Evolutionary conservation across 805 yeast genomes (phyloP), one percentile per base, ranked within the genome.

Genomic region (Huiozyma sinensis): DNA sequence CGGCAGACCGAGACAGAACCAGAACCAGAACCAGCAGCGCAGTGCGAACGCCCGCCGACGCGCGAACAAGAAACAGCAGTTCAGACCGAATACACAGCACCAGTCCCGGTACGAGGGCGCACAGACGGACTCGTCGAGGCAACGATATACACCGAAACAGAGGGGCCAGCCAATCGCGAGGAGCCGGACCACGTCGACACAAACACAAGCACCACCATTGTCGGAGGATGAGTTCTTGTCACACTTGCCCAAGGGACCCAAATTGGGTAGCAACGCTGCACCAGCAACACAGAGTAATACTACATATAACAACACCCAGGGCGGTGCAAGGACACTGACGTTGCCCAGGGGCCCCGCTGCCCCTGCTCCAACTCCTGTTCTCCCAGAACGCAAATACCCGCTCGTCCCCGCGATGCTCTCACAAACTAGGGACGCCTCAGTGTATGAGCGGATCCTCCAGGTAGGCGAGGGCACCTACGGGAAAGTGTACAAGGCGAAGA

Each of bases 391-490:
- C 27, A 24, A 17, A 36, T 41, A 41, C 12, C 43, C 43, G 4
- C 36, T 7, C 8, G 12, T 17, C 32, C 43, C 30, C n/a, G 28
- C 43, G 36, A 36, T 33, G 27, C 11, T 41, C 11, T 24, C 33
- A 24, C 31, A 31, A 31, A 33, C 31, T 7, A 36, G 39, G 28
- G 29, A 28, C 47, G 42, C 51, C 6, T 58, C 64, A 3, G 54
- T 67, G 3, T 87, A 83, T 60, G 81, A 81, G 50, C 69, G 89
- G 44, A 76, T 85, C 1, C 72, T 76, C 36, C 97, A 92, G 58
- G 97, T 92, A 5, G 98, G 98, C n/a, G 97, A 92, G 64, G 98
- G 98, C 7, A 92, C 97, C 0, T 92, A 92, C 61, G 98, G 98
- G 13, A 62, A 61, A 52, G 66, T 62, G 13, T 62, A 58, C 47